phyloP scores from a whole-genome alignment of 148 eudicot species.

The Fagopyrum esculentum region DNA sequence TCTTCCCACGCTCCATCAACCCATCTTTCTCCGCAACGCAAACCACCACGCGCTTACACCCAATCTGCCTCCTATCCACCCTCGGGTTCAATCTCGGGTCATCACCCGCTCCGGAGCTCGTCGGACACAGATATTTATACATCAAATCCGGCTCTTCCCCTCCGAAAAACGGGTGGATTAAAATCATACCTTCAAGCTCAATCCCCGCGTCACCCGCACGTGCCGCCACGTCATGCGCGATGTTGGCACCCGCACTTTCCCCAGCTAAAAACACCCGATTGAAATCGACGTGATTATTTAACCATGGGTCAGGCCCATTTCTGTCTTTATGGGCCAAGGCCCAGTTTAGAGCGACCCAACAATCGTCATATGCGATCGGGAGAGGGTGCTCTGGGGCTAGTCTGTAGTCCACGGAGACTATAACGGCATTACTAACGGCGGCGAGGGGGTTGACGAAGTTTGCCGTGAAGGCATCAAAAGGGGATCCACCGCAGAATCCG shows the following conservation, averaged over 20 bases:
- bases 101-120: slow-evolving; percentile 18
- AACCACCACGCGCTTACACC: slow-evolving; percentile 26
- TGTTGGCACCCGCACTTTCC: slow-evolving; percentile 35
- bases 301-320: slow-evolving; percentile 25
- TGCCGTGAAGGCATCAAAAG: slow-evolving; percentile 22
- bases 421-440: slow-evolving; percentile 11
- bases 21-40: slow-evolving; percentile 33
- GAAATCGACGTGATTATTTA: slow-evolving; percentile 24
- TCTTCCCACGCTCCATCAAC: slow-evolving; percentile 21
- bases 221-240: slow-evolving; percentile 26
- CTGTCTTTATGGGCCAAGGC: slow-evolving; percentile 11
- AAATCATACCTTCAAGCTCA: slow-evolving; percentile 15
- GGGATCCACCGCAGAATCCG: slow-evolving; percentile 41
- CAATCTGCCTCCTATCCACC: slow-evolving; percentile 25
- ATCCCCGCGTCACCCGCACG: slow-evolving; percentile 16
- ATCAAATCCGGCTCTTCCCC: slow-evolving; percentile 18
- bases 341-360: slow-evolving; percentile 30
- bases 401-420: slow-evolving; percentile 27
- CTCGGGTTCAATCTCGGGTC: slow-evolving; percentile 39
- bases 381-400: slow-evolving; percentile 28
- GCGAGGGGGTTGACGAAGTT: slow-evolving; percentile 7
- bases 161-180: slow-evolving; percentile 34
- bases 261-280: slow-evolving; percentile 24
- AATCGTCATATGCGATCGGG: slow-evolving; percentile 31
- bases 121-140: slow-evolving; percentile 26